Evolutionary conservation across 345 rosid species (phyloP).

Genomic region (Eucalyptus marginata): DNA sequence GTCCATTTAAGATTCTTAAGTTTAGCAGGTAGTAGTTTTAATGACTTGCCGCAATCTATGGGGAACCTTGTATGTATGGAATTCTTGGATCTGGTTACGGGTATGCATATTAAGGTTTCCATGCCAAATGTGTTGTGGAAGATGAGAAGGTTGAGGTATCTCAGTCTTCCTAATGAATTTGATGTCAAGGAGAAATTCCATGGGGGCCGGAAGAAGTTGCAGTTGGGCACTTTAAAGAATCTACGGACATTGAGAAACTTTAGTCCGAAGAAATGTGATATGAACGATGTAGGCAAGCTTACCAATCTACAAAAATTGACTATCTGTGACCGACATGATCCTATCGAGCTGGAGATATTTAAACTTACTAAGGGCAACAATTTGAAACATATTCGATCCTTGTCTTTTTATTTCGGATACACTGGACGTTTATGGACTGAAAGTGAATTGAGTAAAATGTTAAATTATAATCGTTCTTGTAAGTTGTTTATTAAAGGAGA

Average conservation of each 20-base stretch:
- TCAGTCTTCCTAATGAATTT: not conserved
- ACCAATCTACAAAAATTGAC: not conserved
- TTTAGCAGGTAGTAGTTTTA: not conserved
- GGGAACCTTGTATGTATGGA: conserved; percentile 12
- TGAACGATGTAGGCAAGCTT: not conserved
- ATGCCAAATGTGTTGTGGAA: conserved; percentile 9
- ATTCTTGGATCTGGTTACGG: not conserved
- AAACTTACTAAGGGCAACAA: not conserved
- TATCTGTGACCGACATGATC: fast-evolving
- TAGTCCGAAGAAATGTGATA: not conserved
- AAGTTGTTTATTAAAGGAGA: fast-evolving
- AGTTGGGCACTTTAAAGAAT: not conserved
- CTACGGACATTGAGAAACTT: conserved; percentile 8
- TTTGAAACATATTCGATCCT: not conserved
- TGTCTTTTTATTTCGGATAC: fast-evolving
- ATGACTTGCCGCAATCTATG: conserved; percentile 1
- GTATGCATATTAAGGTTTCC: not conserved
- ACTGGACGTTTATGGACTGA: not conserved
- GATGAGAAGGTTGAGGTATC: conserved; percentile 5
- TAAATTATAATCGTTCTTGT: not conserved
- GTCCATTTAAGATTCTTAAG: conserved; percentile 21
- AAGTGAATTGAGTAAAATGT: not conserved
- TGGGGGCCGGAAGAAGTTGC: not conserved
- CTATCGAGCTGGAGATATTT: not conserved
- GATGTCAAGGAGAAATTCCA: fast-evolving